These are phyloP conservation scores for Gossypium lobatum DNA, from an alignment of 441 rosid species.

Conservation along the genomic window DNA sequence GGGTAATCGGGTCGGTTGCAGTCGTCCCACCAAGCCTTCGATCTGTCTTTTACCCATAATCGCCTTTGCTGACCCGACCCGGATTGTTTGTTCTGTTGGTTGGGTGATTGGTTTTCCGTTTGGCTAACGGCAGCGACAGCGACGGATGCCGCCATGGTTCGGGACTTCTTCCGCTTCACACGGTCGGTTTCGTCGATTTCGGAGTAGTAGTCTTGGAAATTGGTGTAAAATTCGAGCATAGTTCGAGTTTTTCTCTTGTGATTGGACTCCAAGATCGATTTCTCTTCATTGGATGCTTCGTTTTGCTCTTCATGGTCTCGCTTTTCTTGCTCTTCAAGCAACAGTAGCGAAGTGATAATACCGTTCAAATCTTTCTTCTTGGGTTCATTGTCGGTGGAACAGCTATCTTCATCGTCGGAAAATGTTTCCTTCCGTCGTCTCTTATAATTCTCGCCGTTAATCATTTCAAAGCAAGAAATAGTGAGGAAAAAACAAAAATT, in stretches of 20 bases:
- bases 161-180: conserved; percentile 44
- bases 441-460: conserved; percentile 16
- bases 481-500: not conserved
- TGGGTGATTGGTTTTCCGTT: not conserved
- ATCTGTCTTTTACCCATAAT: conserved; percentile 73
- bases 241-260: conserved; percentile 48
- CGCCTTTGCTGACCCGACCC: conserved; percentile 55
- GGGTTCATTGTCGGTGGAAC: conserved; percentile 11
- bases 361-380: conserved; percentile 52
- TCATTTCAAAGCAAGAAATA: conserved; percentile 28
- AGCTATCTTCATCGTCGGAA: conserved; percentile 13
- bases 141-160: conserved; percentile 40
- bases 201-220: conserved; percentile 39
- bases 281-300: conserved; percentile 36
- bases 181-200: conserved; percentile 39
- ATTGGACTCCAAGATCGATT: conserved; percentile 38
- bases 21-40: conserved; percentile 79
- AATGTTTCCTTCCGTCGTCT: conserved; percentile 17
- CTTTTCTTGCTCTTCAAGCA: conserved; percentile 64
- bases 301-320: conserved; percentile 31
- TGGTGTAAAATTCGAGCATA: conserved; percentile 53
- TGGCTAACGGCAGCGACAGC: conserved; percentile 13
- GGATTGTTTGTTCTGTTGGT: conserved; percentile 12
- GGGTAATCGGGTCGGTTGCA: conserved; percentile 59
- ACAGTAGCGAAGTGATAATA: conserved; percentile 51